A percentile compares a stretch with the other conserved stretches of the same genome.
These are phyloP conservation scores for Nematocida sp. DNA, from an alignment of 371 early-diverging fungal genomes.

Conservation along the genomic window DNA sequence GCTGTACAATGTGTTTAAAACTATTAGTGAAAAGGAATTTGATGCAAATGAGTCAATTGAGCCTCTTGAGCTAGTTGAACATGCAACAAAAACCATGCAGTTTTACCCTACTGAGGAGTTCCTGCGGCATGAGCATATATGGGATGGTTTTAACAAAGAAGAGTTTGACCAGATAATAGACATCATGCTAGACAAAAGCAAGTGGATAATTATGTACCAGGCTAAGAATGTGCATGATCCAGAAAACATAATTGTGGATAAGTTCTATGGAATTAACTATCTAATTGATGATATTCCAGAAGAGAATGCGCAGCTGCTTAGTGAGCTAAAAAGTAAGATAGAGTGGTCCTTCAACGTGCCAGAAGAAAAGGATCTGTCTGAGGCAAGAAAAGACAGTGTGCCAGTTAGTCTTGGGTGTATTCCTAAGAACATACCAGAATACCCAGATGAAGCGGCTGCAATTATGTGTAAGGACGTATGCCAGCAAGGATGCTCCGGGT, in stretches of 20 bases:
- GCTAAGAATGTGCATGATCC: not conserved
- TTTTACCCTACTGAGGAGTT: slow-evolving; percentile 61
- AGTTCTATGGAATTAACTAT: slow-evolving; percentile 52
- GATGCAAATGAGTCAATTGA: slow-evolving; percentile 55
- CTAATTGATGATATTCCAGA: slow-evolving; percentile 26
- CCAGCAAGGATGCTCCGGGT: slow-evolving; percentile 12
- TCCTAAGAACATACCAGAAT: slow-evolving; percentile 6
- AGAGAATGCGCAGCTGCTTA: not conserved
- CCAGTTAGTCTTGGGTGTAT: slow-evolving; percentile 14
- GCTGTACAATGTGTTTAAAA: slow-evolving; percentile 55
- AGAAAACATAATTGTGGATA: slow-evolving; percentile 18
- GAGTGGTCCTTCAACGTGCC: not conserved
- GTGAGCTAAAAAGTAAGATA: not conserved
- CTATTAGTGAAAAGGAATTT: slow-evolving; percentile 44
- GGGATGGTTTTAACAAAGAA: slow-evolving; percentile 54
- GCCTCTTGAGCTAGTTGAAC: slow-evolving; percentile 59
- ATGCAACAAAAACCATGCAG: slow-evolving; percentile 55
- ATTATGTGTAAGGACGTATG: not conserved
- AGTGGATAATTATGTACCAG: slow-evolving; percentile 63
- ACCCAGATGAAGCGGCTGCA: not conserved
- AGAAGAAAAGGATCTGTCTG: not conserved
- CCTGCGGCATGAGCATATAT: slow-evolving; percentile 48
- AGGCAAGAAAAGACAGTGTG: not conserved
- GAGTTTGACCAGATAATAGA: slow-evolving; percentile 48
- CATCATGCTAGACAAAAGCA: slow-evolving; percentile 18